Evolutionary conservation across 2,329 filamentous ascomycete genomes (phyloP).

Genomic region (Trichoderma arundinaceum): DNA sequence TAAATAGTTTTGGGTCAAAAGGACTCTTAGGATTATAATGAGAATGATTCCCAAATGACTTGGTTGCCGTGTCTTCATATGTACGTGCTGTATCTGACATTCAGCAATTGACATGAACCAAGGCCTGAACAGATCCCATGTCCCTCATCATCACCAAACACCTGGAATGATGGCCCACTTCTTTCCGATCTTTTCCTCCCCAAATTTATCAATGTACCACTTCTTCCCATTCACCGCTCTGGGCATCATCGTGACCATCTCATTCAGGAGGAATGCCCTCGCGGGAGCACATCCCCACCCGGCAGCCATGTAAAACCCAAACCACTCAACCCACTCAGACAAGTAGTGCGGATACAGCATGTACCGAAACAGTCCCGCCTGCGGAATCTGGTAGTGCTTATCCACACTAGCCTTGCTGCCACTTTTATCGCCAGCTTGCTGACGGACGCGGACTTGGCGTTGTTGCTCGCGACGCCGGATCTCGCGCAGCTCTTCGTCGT

Average conservation of each 20-base stretch:
- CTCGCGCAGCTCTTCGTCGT: slow-evolving; percentile 88
- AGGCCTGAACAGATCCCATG: background rate
- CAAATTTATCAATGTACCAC: slow-evolving; percentile 92
- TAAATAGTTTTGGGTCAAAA: too few species aligned
- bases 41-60: background rate
- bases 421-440: slow-evolving; percentile 43
- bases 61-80: background rate
- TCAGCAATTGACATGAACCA: background rate
- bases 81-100: background rate
- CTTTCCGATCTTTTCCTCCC: slow-evolving; percentile 75
- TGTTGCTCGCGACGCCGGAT: slow-evolving; percentile 74
- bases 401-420: slow-evolving; percentile 49
- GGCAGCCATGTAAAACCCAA: slow-evolving; percentile 81
- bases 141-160: slow-evolving; percentile 47
- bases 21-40: background rate
- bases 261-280: slow-evolving; percentile 81
- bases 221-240: slow-evolving; percentile 77
- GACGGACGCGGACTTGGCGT: slow-evolving; percentile 52
- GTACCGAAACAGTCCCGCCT: slow-evolving; percentile 80
- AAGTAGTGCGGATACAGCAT: slow-evolving; percentile 92
- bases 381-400: slow-evolving; percentile 87
- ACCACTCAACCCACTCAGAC: slow-evolving; percentile 97
- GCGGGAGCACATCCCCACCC: slow-evolving; percentile 74
- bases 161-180: slow-evolving; percentile 73
- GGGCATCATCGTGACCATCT: slow-evolving; percentile 88